Evolutionary conservation across 352 stramenopile genomes (phyloP).

Genomic region (Saprolegnia diclina): DNA sequence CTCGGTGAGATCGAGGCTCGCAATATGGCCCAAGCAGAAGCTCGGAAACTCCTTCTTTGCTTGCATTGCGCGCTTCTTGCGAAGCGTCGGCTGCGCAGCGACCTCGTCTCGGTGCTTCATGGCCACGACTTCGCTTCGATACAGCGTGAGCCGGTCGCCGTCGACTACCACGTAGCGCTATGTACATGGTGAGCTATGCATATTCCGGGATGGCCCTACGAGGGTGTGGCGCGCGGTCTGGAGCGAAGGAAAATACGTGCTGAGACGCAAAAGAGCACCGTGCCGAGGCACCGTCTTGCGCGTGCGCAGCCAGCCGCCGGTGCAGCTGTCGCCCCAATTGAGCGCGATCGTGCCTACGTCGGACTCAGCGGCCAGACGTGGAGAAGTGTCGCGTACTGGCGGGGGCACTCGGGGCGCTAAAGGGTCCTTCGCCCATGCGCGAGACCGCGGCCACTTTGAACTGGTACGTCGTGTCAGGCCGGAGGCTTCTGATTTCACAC

Average conservation of each 20-base stretch:
- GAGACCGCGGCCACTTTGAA: slow-evolving; percentile 83
- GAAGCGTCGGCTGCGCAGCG: slow-evolving; percentile 50
- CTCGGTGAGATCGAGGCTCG: slow-evolving; percentile 53
- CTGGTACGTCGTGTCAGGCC: slow-evolving; percentile 73
- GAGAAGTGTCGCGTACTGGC: slow-evolving; percentile 20
- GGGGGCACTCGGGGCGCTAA: slow-evolving; percentile 62
- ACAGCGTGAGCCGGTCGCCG: slow-evolving; percentile 63
- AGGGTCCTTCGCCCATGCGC: slow-evolving; percentile 80
- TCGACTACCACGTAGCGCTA: slow-evolving; percentile 82
- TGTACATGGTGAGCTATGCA: too few species aligned
- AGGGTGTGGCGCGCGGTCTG: neutral
- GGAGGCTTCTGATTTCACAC: slow-evolving; percentile 65
- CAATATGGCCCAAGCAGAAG: slow-evolving; percentile 64
- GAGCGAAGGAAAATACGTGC: slow-evolving; percentile 4
- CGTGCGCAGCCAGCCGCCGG: slow-evolving; percentile 85
- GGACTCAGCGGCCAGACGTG: neutral
- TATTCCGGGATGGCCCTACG: too few species aligned
- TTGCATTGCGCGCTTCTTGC: slow-evolving; percentile 47
- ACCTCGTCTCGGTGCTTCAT: slow-evolving; percentile 62
- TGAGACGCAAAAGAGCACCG: slow-evolving; percentile 28
- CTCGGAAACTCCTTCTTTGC: slow-evolving; percentile 23
- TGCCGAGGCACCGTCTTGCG: slow-evolving; percentile 46
- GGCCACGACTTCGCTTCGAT: slow-evolving; percentile 72
- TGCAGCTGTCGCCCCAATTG: slow-evolving; percentile 68
- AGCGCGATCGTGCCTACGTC: slow-evolving; percentile 51